Percentiles rank a stretch among this genome's conserved stretches.
phyloP scores from a whole-genome alignment of 2,329 filamentous ascomycete species.

The Calonectria fujianensis region DNA sequence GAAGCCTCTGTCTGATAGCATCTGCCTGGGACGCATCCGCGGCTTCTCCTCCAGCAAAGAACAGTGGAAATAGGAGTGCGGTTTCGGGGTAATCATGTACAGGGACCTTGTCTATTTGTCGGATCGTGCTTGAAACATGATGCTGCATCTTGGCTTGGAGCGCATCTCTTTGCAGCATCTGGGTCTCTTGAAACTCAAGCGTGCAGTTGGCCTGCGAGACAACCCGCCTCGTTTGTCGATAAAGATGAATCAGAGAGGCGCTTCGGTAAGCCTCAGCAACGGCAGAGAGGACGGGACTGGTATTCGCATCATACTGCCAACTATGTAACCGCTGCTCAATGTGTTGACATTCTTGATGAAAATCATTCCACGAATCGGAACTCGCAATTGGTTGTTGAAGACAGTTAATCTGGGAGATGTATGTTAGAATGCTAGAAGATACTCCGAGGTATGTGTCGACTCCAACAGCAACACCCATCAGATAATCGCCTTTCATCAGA shows the following conservation, averaged over 20 bases:
- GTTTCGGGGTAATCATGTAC: conserved; percentile 13
- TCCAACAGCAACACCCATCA: conserved; percentile 11
- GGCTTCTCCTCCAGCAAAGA: conserved; percentile 25
- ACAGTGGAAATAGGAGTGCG: conserved; percentile 17
- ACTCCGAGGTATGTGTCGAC: conserved; percentile 34
- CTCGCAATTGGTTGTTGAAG: background rate
- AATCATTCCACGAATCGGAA: background rate
- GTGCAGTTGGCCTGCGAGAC: background rate
- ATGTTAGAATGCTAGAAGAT: background rate
- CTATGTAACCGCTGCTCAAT: conserved; percentile 9
- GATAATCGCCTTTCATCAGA: conserved; percentile 10
- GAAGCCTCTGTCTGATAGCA: conserved; percentile 9
- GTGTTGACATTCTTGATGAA: background rate
- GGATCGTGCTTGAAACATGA: conserved; percentile 2
- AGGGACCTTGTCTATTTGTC: conserved; percentile 2
- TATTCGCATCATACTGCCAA: background rate
- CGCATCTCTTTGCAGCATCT: background rate
- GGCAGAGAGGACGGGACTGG: background rate
- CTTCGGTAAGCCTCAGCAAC: conserved; percentile 16
- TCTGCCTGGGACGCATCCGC: background rate
- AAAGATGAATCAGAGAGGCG: conserved; percentile 18
- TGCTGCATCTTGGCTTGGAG: conserved; percentile 12
- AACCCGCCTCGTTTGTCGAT: background rate
- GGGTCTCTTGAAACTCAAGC: too few species aligned
- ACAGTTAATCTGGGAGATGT: conserved; percentile 23